A percentile compares a stretch with the other conserved stretches of the same genome.
phyloP scores from a whole-genome alignment of 805 yeast genomes.

The Wickerhamomyces kurtzmanii region DNA sequence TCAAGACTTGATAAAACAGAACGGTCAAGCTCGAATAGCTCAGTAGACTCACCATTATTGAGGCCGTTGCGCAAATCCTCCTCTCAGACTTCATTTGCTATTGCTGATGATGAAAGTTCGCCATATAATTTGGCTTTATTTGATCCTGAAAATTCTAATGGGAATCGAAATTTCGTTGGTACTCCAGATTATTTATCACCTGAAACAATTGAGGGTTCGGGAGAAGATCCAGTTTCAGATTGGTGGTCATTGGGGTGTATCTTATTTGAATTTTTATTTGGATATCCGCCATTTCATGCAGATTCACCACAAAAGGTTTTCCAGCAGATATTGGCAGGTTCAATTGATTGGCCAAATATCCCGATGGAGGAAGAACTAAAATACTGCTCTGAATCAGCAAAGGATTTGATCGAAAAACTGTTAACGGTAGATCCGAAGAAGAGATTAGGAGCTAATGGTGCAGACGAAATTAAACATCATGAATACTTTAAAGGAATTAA shows the following conservation, averaged over 20 bases:
- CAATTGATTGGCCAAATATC: conserved; percentile 78
- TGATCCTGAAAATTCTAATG: conserved; percentile 56
- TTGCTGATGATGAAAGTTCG: conserved; percentile 36
- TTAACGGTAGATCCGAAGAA: conserved; percentile 52
- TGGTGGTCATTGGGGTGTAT: conserved; percentile 99
- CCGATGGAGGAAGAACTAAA: conserved; percentile 41
- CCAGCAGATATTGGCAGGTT: conserved; percentile 63
- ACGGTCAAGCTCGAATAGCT: conserved; percentile 10
- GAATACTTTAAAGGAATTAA: conserved; percentile 63
- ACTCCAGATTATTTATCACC: conserved; percentile 98
- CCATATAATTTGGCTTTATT: conserved; percentile 48
- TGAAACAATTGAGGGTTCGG: conserved; percentile 79
- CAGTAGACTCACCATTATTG: conserved; percentile 34
- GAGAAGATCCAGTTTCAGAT: conserved; percentile 78
- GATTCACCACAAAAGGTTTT: conserved; percentile 73
- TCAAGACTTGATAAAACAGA: conserved; percentile 9
- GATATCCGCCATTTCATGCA: conserved; percentile 93
- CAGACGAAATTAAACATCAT: conserved; percentile 70
- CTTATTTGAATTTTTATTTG: conserved; percentile 82
- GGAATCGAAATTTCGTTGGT: conserved; percentile 71
- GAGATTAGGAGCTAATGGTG: conserved; percentile 74
- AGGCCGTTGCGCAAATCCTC: conserved; percentile 38
- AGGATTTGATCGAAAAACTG: conserved; percentile 58
- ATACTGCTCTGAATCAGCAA: conserved; percentile 56
- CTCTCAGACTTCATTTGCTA: conserved; percentile 48